These are phyloP conservation scores for Talaromyces borbonicus DNA, from an alignment of 495 filamentous ascomycete genomes.

Conservation along the genomic window DNA sequence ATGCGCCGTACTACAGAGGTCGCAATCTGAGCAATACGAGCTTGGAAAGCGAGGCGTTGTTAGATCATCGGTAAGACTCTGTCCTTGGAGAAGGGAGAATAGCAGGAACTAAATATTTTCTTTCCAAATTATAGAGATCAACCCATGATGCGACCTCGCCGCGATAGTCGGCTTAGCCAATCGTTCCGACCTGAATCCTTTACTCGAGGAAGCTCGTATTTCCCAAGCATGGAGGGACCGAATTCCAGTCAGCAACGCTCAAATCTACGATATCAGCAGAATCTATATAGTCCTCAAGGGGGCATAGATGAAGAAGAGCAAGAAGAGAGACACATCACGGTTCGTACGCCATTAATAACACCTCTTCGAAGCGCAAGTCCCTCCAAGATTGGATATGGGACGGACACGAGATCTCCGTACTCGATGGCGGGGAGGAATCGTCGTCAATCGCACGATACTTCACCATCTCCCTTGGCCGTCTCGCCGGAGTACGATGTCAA, in stretches of 20 bases:
- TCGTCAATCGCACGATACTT: conserved; percentile 20
- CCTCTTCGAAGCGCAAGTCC: conserved; percentile 15
- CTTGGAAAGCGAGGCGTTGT: conserved; percentile 66
- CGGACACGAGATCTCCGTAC: conserved; percentile 22
- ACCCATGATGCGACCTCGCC: conserved; percentile 56
- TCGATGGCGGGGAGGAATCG: conserved; percentile 20
- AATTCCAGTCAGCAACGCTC: conserved; percentile 10
- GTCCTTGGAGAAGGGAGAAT: background rate
- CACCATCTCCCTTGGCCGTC: conserved; percentile 22
- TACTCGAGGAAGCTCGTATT: conserved; percentile 18
- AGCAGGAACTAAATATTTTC: conserved; percentile 2
- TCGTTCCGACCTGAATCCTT: conserved; percentile 36
- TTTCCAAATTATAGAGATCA: conserved; percentile 45
- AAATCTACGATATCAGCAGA: conserved; percentile 9
- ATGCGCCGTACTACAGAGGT: conserved; percentile 45
- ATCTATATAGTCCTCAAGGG: conserved; percentile 8
- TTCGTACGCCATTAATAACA: conserved; percentile 34
- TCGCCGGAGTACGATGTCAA: conserved; percentile 69
- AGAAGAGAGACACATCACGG: conserved; percentile 42
- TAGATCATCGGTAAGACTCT: conserved; percentile 62
- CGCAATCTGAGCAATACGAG: conserved; percentile 66
- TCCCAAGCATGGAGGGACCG: conserved; percentile 18
- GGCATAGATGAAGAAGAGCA: conserved; percentile 20
- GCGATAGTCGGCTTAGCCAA: conserved; percentile 44
- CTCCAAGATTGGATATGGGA: conserved; percentile 25